Base-by-base conservation (phyloP, 805 yeast genomes). In the Cyberlindnera maritima region DNA sequence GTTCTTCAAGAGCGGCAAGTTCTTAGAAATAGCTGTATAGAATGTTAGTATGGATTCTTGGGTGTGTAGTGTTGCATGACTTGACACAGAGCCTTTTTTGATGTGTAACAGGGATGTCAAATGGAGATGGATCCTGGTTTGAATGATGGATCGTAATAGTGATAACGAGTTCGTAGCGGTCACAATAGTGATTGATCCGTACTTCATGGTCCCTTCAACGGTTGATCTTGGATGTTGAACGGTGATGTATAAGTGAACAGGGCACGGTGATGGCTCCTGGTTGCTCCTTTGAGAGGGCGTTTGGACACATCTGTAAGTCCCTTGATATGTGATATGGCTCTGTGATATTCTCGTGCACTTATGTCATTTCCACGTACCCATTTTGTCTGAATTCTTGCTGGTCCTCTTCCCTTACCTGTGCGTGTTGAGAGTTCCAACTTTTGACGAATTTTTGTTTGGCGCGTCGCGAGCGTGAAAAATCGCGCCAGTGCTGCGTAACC, bases 1-100 rank as follows among this genome's bases (percentile, higher is more conserved):
- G 86, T 92, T 92, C 86, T 88, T 89, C 84, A 88, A 87, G 81
- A 92, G 81, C 83, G 98, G 96, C 81, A 90, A 84, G 83, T 92
- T 92, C 91, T 94, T 92, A 68, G 94, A 78, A 85, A 94, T 90
- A 78, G 98, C 99, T 42, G 25, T 15, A 11, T 14, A 20, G 5
- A 14, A 4, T 42, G 46, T 42, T 42, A 41, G 44, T 41, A 41
- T 21, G 19, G 29, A 4, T 9, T n/a, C 29, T 28, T 28, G 31
- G 7, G n/a, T 28, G 31, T 21, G 31, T 28, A 28, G 31, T 13
- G 11, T 28, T 7, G 31, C 14, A 21, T n/a, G n/a, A n/a, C n/a
- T 21, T 14, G 13, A 26, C 40, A 37, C 32, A 37, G 40, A 37
- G 40, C 23, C 39, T 18, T 36, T 28, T 7, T 7, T 28, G 31